These are phyloP conservation scores for Colletotrichum simmondsii DNA, from an alignment of 2,329 filamentous ascomycete genomes.

Conservation along the genomic window DNA sequence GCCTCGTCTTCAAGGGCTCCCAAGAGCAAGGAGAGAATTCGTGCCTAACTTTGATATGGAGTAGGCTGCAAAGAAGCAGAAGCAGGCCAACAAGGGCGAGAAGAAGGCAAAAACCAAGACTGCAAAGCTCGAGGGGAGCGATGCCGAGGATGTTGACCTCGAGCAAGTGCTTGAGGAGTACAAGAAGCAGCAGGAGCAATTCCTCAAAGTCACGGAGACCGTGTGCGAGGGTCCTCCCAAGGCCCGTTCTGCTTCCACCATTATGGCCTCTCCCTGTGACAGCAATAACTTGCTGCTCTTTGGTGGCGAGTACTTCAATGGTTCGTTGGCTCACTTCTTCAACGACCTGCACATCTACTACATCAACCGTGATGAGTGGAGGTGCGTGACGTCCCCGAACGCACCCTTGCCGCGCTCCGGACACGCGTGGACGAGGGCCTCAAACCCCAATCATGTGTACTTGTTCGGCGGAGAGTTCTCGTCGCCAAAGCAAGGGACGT, in stretches of 20 bases:
- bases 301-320: constrained; percentile 96
- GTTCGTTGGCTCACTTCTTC: constrained; percentile 80
- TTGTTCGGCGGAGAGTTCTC: constrained; percentile 97
- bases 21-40: neutral
- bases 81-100: constrained; percentile 90
- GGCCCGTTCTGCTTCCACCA: constrained; percentile 80
- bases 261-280: constrained; percentile 88
- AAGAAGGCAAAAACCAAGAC: constrained; percentile 82
- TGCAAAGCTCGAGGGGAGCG: constrained; percentile 81
- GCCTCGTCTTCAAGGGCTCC: neutral
- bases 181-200: constrained; percentile 91
- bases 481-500: constrained; percentile 95
- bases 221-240: constrained; percentile 77
- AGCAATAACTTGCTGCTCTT: constrained; percentile 90
- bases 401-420: constrained; percentile 89
- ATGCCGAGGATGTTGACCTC: constrained; percentile 91
- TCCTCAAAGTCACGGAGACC: constrained; percentile 91
- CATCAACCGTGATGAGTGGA: constrained; percentile 90
- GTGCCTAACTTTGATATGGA: constrained; percentile 36
- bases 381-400: constrained; percentile 89
- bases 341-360: constrained; percentile 77
- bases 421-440: constrained; percentile 93
- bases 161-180: constrained; percentile 95
- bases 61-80: constrained; percentile 73
- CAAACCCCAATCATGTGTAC: constrained; percentile 86